phyloP scores from a whole-genome alignment of 192 early-diverging fungal species.

The Coemansia sp. region DNA sequence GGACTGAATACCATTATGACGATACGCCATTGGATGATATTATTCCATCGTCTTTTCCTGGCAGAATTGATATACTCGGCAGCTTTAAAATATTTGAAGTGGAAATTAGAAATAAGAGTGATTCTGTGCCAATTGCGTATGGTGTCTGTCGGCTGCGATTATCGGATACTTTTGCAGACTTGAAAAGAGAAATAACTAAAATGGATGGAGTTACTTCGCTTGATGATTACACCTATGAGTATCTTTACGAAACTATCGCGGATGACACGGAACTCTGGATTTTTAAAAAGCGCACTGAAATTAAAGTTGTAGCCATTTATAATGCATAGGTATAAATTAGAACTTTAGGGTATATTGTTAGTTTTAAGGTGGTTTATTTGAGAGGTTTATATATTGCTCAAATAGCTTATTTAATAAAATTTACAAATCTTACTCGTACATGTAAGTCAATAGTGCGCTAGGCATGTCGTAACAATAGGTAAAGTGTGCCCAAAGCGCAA shows the following conservation, averaged over 20 bases:
- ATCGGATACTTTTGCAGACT: background rate
- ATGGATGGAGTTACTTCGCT: background rate
- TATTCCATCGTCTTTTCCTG: background rate
- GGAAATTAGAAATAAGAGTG: background rate
- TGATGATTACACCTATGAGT: background rate
- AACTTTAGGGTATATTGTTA: background rate
- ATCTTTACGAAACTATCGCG: background rate
- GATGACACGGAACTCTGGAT: background rate
- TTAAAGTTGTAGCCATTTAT: background rate
- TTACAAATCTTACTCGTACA: slow-evolving; percentile 2
- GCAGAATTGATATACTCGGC: background rate
- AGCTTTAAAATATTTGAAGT: background rate
- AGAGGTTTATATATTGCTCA: too few species aligned
- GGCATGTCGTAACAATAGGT: slow-evolving; percentile 41
- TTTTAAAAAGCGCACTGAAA: background rate
- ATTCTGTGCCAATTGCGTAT: background rate
- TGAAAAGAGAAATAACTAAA: background rate
- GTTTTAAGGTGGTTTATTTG: background rate
- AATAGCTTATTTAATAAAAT: background rate
- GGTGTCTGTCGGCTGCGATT: background rate
- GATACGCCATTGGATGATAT: background rate
- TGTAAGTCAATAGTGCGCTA: slow-evolving; percentile 8
- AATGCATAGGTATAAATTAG: background rate
- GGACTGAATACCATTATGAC: background rate
- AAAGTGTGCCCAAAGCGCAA: slow-evolving; percentile 41